Evolutionary conservation across 116 monocot species (phyloP), one percentile per base, ranked within the genome.

Genomic region (Papilionanthe hybrid): DNA sequence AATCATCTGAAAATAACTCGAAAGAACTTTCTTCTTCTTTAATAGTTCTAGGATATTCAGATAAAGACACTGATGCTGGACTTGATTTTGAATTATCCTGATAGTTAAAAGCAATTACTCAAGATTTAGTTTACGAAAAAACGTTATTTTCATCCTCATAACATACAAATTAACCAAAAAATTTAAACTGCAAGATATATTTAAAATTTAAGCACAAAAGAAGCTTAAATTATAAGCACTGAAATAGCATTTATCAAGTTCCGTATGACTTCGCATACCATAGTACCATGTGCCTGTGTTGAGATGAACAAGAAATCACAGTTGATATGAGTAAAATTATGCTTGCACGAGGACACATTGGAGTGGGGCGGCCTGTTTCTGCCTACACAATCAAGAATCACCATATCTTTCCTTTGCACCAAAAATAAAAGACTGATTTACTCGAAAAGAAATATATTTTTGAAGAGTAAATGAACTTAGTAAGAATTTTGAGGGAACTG

Each of bases 51-150:
- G 83, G 84, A 68, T 80, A 72, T 23, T 55, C 82, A 82, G 81
- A 80, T 7, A 74, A 60, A 69, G 88, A 88, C 75, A 42, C 78
- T 80, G 88, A 84, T 28, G 75, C 72, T 73, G 86, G 76, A 65
- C 79, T 77, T 45, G 82, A 80, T 25, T 88, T 83, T 69, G 84
- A 81, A 57, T 86, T 56, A 77, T 72, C 90, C 87, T 85, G 58
- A 72, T 45, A 11, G 27, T 25, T 75, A 7, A 5, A 78, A 58
- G 48, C 77, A 83, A 83, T 32, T 72, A 79, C 1, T 5, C 0
- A 75, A 74, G 41, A 8, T 30, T 29, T 55, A 42, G 32, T 72
- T 56, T 45, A 17, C 47, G 17, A 17, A 74, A 8, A 42, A 72
- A 41, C 23, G n/a, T 9, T 45, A 45, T 1, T 44, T 1, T n/a